These are phyloP conservation scores for Macadamia tetraphylla DNA, from an alignment of 164 flowering plant genomes.

Conservation along the genomic window DNA sequence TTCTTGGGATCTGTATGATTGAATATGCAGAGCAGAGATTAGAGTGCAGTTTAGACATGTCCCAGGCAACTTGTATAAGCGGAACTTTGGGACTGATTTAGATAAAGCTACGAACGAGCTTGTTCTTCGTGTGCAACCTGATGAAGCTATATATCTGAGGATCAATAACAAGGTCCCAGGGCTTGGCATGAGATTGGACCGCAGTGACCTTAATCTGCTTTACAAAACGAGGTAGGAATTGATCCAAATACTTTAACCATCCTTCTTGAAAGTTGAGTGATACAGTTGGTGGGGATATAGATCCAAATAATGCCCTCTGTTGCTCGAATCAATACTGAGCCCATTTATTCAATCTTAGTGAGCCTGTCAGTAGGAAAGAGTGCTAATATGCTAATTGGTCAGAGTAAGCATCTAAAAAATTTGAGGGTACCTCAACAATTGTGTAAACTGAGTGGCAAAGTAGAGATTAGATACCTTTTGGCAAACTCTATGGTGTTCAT, in stretches of 20 bases:
- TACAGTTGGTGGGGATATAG: too few species aligned
- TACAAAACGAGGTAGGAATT: conserved; percentile 35
- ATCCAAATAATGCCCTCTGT: too few species aligned
- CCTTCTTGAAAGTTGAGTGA: too few species aligned
- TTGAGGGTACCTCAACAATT: neutral
- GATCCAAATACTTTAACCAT: too few species aligned
- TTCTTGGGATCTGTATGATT: neutral
- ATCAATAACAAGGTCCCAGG: conserved; percentile 89
- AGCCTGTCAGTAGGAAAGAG: too few species aligned
- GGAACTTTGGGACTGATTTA: conserved; percentile 54
- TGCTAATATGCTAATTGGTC: neutral
- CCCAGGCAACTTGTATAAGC: conserved; percentile 76
- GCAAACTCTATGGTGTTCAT: too few species aligned
- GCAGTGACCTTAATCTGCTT: conserved; percentile 71
- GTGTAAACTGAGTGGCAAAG: too few species aligned
- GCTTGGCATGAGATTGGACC: conserved; percentile 73
- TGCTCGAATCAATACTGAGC: too few species aligned
- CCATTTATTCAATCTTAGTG: too few species aligned
- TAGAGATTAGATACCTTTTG: too few species aligned
- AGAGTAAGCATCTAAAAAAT: neutral
- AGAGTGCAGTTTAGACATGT: conserved; percentile 88
- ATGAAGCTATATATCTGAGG: conserved; percentile 76
- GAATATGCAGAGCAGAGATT: conserved; percentile 69
- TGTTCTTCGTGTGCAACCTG: conserved; percentile 75
- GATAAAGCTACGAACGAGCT: conserved; percentile 84